Percentiles rank a stretch among this genome's conserved stretches.
phyloP scores from a whole-genome alignment of 352 stramenopile species.

The Phytophthora chlamydospora region DNA sequence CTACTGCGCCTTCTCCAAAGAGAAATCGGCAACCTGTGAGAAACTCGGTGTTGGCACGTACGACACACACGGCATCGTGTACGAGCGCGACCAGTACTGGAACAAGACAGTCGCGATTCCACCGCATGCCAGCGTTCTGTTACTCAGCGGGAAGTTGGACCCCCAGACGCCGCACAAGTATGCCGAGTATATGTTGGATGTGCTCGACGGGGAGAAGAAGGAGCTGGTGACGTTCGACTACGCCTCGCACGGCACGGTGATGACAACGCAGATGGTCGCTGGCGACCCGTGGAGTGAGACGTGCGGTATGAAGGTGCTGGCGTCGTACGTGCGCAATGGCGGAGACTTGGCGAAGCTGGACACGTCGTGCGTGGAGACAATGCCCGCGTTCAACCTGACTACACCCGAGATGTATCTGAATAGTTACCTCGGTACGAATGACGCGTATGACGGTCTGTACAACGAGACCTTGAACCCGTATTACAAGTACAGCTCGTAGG shows the following conservation, averaged over 20 bases:
- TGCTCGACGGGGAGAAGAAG: slow-evolving; percentile 37
- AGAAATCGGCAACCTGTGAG: slow-evolving; percentile 33
- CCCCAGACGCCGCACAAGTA: slow-evolving; percentile 52
- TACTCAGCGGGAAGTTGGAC: slow-evolving; percentile 51
- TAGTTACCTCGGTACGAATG: slow-evolving; percentile 32
- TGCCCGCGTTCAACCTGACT: slow-evolving; percentile 33
- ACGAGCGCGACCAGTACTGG: slow-evolving; percentile 57
- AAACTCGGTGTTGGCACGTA: slow-evolving; percentile 15
- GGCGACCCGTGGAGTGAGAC: slow-evolving; percentile 20
- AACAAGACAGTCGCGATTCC: slow-evolving; percentile 49
- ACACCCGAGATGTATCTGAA: background rate
- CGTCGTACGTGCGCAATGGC: slow-evolving; percentile 34
- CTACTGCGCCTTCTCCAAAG: slow-evolving; percentile 59
- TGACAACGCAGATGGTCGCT: slow-evolving; percentile 8
- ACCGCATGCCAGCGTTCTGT: slow-evolving; percentile 37
- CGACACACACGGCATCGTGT: slow-evolving; percentile 24
- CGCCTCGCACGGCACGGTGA: slow-evolving; percentile 28
- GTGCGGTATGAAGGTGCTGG: slow-evolving; percentile 44
- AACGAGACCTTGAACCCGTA: background rate
- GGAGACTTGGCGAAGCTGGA: slow-evolving; percentile 39
- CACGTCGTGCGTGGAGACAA: slow-evolving; percentile 36
- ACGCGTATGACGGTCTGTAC: slow-evolving; percentile 39
- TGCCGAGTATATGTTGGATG: slow-evolving; percentile 33
- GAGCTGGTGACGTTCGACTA: slow-evolving; percentile 49
- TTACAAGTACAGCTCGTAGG: too few species aligned